Conservation (phyloP, 306 rosid species). For the Macrotyloma uniflorum region DNA sequence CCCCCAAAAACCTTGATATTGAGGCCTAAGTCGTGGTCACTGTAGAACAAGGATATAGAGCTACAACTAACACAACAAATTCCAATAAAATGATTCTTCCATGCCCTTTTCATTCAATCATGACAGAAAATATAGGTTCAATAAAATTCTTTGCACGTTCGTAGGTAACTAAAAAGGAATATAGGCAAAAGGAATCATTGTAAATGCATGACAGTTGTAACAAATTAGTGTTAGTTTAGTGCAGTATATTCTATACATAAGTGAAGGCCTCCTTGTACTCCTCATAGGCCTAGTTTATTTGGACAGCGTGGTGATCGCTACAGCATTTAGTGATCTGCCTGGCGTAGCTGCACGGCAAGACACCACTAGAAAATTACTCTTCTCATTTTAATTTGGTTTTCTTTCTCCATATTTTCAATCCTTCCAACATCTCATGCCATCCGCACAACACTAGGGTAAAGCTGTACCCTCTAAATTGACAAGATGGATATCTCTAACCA, state of each 20-base stretch:
- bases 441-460: neutral
- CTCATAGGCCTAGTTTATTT: too few relatives aligned
- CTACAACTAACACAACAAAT: too few relatives aligned
- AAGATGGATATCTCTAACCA: neutral
- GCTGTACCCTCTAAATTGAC: neutral
- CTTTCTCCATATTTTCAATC: neutral
- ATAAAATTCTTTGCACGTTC: neutral
- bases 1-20: neutral
- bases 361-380: neutral
- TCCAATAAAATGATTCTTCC: neutral
- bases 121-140: neutral
- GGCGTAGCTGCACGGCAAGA: neutral
- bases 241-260: neutral
- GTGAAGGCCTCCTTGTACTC: too few relatives aligned
- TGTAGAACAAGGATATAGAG: too few relatives aligned
- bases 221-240: neutral
- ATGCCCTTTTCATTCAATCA: neutral
- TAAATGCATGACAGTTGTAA: neutral
- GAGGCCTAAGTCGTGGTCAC: neutral
- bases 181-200: neutral
- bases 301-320: neutral
- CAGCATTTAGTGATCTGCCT: neutral
- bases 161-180: neutral
- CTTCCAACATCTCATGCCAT: neutral
- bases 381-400: constrained; percentile 10